Base-by-base conservation (phyloP, 352 stramenopile genomes). In the Albugo candida region DNA sequence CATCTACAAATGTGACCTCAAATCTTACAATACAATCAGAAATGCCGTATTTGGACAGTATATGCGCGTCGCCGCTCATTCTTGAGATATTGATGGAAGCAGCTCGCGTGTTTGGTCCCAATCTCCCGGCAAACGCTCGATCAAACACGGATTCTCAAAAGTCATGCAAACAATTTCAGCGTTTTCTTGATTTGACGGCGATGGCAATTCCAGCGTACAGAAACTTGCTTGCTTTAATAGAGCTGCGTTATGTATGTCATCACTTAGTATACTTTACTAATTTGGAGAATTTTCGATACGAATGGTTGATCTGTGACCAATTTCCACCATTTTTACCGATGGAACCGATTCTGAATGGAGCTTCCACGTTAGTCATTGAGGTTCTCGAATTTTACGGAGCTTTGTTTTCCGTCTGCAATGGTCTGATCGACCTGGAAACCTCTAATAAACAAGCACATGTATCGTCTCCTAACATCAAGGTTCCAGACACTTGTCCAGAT, bases 221-320 rank as follows among this genome's bases (percentile, higher is more conserved):
- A 5, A 62, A 83, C 41, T 57, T 83, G 14, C 54, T 84, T 2
- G 69, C 71, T 19, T 53, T 92, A 8, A 68, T 88, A 39, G 78
- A 92, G 51, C 63, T 87, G 2, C 70, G 78, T 11, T 92, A 83
- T 27, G 75, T 87, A 2, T 81, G 69, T 34, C 78, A 92, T 40
- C 75, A 92, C 31, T 61, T 87, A 40, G 64, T 74, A 5, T 63
- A 68, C 2, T 83, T 84, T 47, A 60, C 68, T 8, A 71, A 59
- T n/a, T 31, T 31, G 24, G 59, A 48, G 13, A 62, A 75, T 19
- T 73, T 81, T 37, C 57, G 60, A 44, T 86, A 88, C 57, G 62
- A 64, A 19, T 92, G 78, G 78, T 76, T 85, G 48, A 58, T 87
- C 13, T 84, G 67, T 42, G 77, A 80, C 34, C 69, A 83, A 41